These are phyloP conservation scores for Chlorella vulgaris DNA, from an alignment of 139 green algal genomes.

Conservation along the genomic window DNA sequence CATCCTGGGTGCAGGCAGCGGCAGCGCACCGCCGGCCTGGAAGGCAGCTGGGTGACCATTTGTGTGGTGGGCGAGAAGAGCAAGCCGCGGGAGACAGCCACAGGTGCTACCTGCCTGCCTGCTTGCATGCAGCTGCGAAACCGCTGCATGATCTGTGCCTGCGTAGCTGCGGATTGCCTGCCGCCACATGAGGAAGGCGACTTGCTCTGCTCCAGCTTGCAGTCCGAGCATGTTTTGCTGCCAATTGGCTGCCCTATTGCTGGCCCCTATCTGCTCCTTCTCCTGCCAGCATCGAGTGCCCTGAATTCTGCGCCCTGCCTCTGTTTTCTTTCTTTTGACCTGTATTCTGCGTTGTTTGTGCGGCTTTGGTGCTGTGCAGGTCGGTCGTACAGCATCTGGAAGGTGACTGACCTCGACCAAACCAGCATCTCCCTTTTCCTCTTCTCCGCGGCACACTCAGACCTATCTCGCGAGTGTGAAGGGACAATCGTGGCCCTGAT, in stretches of 20 bases:
- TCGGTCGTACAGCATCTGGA: slow-evolving; percentile 50
- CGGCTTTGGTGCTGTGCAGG: no score
- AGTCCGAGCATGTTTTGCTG: no score
- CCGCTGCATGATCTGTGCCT: neutral
- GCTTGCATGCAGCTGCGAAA: neutral
- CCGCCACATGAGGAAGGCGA: no score
- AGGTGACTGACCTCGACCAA: slow-evolving; percentile 55
- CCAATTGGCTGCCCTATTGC: no score
- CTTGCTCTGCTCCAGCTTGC: no score
- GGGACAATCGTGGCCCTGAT: slow-evolving; percentile 50
- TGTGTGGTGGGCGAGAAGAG: slow-evolving; percentile 49
- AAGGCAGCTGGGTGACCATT: slow-evolving; percentile 48
- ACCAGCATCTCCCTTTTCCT: slow-evolving; percentile 45
- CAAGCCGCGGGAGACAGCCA: slow-evolving; percentile 27
- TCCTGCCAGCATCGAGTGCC: no score
- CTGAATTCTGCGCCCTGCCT: no score
- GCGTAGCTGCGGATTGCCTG: no score
- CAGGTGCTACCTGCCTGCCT: slow-evolving; percentile 7
- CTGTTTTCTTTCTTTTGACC: neutral
- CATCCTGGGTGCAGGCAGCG: no score
- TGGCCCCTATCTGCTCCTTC: no score
- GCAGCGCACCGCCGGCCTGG: slow-evolving; percentile 9
- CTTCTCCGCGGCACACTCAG: slow-evolving; percentile 49
- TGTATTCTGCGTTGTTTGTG: no score
- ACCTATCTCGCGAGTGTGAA: slow-evolving; percentile 31